Evolutionary conservation across 1,284 basidiomycete genomes (phyloP).

Genomic region (Sparassis latifolia): DNA sequence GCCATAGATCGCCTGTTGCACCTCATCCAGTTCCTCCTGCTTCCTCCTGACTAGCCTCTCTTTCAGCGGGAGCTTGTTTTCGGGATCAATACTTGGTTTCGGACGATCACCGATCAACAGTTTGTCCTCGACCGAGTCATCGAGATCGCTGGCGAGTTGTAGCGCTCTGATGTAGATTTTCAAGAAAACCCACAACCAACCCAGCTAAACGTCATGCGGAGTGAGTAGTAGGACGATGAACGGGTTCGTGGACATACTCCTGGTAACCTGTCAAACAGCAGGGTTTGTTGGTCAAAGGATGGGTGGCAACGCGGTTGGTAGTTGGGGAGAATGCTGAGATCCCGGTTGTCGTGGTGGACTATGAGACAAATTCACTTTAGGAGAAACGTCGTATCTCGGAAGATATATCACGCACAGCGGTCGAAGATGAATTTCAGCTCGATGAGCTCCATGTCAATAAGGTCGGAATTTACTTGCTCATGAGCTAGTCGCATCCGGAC

Average conservation of each 20-base stretch:
- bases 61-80: constrained; percentile 43
- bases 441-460: constrained; percentile 74
- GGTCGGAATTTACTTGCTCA: constrained; percentile 58
- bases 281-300: constrained; percentile 58
- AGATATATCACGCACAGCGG: constrained; percentile 42
- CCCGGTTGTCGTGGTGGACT: constrained; percentile 80
- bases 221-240: constrained; percentile 2
- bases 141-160: constrained; percentile 69
- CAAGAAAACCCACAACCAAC: constrained; percentile 67
- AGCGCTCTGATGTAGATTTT: constrained; percentile 72
- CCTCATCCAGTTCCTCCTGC: constrained; percentile 52
- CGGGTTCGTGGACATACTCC: constrained; percentile 36
- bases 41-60: constrained; percentile 47
- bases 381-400: background rate
- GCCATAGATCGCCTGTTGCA: constrained; percentile 16
- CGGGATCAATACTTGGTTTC: constrained; percentile 49
- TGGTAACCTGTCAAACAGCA: constrained; percentile 53
- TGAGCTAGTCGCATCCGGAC: constrained; percentile 76
- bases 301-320: constrained; percentile 56
- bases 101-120: constrained; percentile 72
- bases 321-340: constrained; percentile 70
- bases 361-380: constrained; percentile 5
- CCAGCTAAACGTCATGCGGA: constrained; percentile 32
- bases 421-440: constrained; percentile 81
- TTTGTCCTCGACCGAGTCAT: constrained; percentile 72